Evolutionary conservation across 2,329 filamentous ascomycete species (phyloP).

Genomic region (Waltergamsia citrina): DNA sequence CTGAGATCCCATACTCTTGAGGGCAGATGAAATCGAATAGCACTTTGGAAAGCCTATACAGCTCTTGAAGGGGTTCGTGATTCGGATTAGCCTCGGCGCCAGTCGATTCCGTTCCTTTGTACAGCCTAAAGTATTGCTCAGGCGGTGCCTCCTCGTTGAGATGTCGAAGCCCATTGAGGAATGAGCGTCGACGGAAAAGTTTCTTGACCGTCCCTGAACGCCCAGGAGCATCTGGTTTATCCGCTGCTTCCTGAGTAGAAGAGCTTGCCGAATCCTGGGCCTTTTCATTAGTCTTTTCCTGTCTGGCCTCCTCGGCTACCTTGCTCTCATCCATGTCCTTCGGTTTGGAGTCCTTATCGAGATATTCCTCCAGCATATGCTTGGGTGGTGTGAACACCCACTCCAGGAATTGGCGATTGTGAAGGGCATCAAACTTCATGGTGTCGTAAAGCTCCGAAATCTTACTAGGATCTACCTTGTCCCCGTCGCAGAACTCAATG

Average conservation of each 20-base stretch:
- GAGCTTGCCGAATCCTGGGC: background rate
- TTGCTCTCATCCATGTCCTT: slow-evolving; percentile 31
- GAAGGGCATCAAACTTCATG: slow-evolving; percentile 98
- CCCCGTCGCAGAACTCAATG: slow-evolving; percentile 88
- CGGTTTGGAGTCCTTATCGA: slow-evolving; percentile 24
- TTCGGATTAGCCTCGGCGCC: slow-evolving; percentile 69
- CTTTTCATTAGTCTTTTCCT: background rate
- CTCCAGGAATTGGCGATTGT: slow-evolving; percentile 92
- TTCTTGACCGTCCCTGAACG: slow-evolving; percentile 24
- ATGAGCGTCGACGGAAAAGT: slow-evolving; percentile 52
- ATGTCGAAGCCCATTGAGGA: slow-evolving; percentile 43
- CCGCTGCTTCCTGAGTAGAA: slow-evolving; percentile 25
- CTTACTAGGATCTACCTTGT: slow-evolving; percentile 98
- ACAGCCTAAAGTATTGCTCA: slow-evolving; percentile 82
- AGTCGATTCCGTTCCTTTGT: slow-evolving; percentile 63
- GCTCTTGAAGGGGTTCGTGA: slow-evolving; percentile 79
- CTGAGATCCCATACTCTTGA: slow-evolving; percentile 94
- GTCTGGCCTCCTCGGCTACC: background rate
- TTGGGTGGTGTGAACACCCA: slow-evolving; percentile 92
- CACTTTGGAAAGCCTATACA: slow-evolving; percentile 90
- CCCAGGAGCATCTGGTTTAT: slow-evolving; percentile 26
- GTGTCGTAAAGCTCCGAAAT: slow-evolving; percentile 98
- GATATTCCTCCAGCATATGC: slow-evolving; percentile 52
- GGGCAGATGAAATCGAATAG: slow-evolving; percentile 98
- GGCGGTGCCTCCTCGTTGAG: slow-evolving; percentile 45